phyloP scores from a whole-genome alignment of 257 asterid genomes.

The Solanum sejunctum region DNA sequence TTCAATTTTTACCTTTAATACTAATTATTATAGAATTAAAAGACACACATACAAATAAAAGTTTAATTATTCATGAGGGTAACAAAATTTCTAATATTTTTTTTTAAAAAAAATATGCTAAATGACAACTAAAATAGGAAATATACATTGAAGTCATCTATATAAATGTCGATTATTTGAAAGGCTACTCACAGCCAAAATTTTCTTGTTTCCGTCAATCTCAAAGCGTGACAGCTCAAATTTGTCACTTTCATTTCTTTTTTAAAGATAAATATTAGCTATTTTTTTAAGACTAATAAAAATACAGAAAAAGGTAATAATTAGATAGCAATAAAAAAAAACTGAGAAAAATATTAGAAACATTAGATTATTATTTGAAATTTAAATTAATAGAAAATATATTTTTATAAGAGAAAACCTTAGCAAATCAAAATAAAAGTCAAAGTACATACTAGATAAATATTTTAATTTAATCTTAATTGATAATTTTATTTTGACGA shows the following conservation, averaged over 20 bases:
- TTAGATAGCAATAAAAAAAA: too few species aligned
- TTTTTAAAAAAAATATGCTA: too few species aligned
- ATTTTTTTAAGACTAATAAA: too few species aligned
- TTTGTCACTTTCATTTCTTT: not conserved
- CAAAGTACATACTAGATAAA: not conserved
- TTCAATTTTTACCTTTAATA: too few species aligned
- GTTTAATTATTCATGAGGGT: too few species aligned
- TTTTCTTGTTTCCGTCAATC: not conserved
- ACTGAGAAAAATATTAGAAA: not conserved
- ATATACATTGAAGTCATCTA: not conserved
- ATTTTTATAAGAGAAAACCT: not conserved
- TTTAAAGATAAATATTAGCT: too few species aligned
- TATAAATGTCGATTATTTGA: not conserved
- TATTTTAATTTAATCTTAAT: not conserved
- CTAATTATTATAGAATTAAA: too few species aligned
- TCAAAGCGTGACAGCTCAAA: not conserved
- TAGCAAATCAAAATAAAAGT: not conserved
- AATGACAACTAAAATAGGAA: too few species aligned
- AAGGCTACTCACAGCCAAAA: not conserved
- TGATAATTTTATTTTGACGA: not conserved
- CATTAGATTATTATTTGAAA: not conserved
- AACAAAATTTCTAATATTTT: too few species aligned
- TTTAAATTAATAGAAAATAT: not conserved
- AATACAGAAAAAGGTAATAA: too few species aligned
- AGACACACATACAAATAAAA: too few species aligned